A percentile compares a stretch with the other conserved stretches of the same genome.
phyloP scores from a whole-genome alignment of 495 filamentous ascomycete species.

The Neurospora pannonica region DNA sequence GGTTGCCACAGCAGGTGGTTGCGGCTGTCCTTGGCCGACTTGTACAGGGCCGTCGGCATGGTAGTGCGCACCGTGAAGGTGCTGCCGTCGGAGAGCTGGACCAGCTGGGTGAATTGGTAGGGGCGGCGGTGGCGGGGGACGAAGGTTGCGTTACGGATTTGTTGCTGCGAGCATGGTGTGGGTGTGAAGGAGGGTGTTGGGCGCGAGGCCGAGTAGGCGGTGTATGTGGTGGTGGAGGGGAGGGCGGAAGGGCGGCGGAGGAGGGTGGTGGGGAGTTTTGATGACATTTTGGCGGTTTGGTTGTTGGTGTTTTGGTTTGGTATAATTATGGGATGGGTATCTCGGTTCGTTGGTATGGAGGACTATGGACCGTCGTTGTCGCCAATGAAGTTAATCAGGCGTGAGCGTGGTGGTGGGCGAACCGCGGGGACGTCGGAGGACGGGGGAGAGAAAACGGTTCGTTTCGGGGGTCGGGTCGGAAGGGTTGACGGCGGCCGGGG shows the following conservation, averaged over 20 bases:
- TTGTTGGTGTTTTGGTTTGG: not conserved
- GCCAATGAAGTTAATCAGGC: not conserved
- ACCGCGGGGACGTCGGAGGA: not conserved
- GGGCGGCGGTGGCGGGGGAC: slow-evolving; percentile 79
- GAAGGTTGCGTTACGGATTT: slow-evolving; percentile 74
- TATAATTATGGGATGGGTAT: not conserved
- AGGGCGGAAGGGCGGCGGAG: slow-evolving; percentile 15
- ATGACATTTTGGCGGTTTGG: slow-evolving; percentile 12
- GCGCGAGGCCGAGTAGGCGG: not conserved
- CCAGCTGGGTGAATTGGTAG: slow-evolving; percentile 92
- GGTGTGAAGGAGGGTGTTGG: slow-evolving; percentile 8
- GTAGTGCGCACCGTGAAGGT: slow-evolving; percentile 85
- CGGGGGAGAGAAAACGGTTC: not conserved
- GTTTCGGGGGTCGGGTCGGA: not conserved
- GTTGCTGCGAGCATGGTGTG: slow-evolving; percentile 4
- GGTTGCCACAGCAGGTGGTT: slow-evolving; percentile 93
- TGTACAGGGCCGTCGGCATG: slow-evolving; percentile 68
- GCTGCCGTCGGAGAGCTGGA: slow-evolving; percentile 86
- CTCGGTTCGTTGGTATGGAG: not conserved
- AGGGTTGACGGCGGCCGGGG: not conserved
- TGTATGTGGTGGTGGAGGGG: slow-evolving; percentile 3
- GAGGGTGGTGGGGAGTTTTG: slow-evolving; percentile 20
- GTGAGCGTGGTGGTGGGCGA: not conserved
- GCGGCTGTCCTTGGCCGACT: slow-evolving; percentile 69
- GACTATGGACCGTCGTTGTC: not conserved